Evolutionary conservation across 2,329 filamentous ascomycete genomes (phyloP), one percentile per base, ranked within the genome.

Genomic region (Teratosphaeria destructans): DNA sequence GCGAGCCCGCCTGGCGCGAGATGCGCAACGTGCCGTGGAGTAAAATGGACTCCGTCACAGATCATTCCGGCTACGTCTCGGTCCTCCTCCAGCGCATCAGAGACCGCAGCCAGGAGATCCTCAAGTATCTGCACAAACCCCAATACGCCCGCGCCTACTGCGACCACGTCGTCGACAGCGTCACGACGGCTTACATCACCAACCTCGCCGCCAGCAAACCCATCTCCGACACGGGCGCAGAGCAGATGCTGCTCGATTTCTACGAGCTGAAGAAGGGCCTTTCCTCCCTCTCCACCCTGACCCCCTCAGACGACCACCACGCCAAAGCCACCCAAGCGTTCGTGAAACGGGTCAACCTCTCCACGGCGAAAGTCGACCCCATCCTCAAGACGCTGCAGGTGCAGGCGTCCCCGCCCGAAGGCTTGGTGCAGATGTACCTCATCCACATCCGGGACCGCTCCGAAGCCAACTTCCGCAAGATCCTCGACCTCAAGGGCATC

Each of bases 11-110:
- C 16, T 99, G 93, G 94, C 85, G 92, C 59, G 94, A 97, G 77
- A 99, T 99, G 94, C 88, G 87, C 63, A 96, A 96, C 71, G 95
- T 88, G 0, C 89, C 92, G 55, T 99, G 94, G 94, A 89, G 87
- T 73, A 91, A 88, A 64, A 89, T 99, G 79, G 94, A 97, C 67
- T 88, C 83, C 61, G 94, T 96, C 3, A 90, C 90, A 53, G 94
- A 99, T 72, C 91, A 96, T 71, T 96, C 91, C 74, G 86, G 88
- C 0, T 99, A 96, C 67, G 90, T 97, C 29, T 84, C 85, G 8
- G 90, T 95, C 72, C 79, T 99, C 2, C 76, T 96, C 54, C 82
- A 81, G 57, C 84, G 85, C 60, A 81, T 95, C 60, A 89, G 91
- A 69, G 78, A 80, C 3, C 86, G 85, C 64, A 83, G 88, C 14